Conservation (phyloP, 2,329 filamentous ascomycete genomes). For the Zasmidium cellare region DNA sequence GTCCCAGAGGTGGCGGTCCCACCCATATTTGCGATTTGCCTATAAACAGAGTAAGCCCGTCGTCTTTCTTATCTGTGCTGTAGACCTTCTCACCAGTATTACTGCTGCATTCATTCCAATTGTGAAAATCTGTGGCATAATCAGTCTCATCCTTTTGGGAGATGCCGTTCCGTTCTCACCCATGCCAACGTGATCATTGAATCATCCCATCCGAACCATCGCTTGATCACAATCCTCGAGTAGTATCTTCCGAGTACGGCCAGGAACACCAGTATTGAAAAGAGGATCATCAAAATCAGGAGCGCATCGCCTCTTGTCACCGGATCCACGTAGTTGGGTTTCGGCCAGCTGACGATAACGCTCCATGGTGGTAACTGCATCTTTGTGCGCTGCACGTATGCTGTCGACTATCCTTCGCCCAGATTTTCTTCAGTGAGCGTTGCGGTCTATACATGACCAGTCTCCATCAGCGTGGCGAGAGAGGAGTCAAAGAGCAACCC, state of each 20-base stretch:
- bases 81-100: slow-evolving; percentile 10
- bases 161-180: slow-evolving; percentile 25
- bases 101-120: neutral
- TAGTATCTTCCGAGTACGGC: slow-evolving; percentile 42
- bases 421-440: neutral
- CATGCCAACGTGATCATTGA: slow-evolving; percentile 41
- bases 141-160: neutral
- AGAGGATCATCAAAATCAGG: slow-evolving; percentile 41
- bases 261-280: slow-evolving; percentile 39
- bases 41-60: slow-evolving; percentile 42
- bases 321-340: slow-evolving; percentile 44
- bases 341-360: slow-evolving; percentile 40
- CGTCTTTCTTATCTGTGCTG: no score
- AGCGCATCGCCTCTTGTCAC: slow-evolving; percentile 41
- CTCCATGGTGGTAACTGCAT: slow-evolving; percentile 31
- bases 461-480: neutral
- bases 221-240: slow-evolving; percentile 41
- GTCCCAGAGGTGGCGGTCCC: slow-evolving; percentile 47
- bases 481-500: neutral
- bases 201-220: slow-evolving; percentile 47
- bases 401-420: neutral
- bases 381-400: neutral
- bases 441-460: slow-evolving; percentile 4
- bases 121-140: neutral
- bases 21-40: slow-evolving; percentile 44